phyloP scores from a whole-genome alignment of 2,329 filamentous ascomycete species.

The Fusarium sp. region DNA sequence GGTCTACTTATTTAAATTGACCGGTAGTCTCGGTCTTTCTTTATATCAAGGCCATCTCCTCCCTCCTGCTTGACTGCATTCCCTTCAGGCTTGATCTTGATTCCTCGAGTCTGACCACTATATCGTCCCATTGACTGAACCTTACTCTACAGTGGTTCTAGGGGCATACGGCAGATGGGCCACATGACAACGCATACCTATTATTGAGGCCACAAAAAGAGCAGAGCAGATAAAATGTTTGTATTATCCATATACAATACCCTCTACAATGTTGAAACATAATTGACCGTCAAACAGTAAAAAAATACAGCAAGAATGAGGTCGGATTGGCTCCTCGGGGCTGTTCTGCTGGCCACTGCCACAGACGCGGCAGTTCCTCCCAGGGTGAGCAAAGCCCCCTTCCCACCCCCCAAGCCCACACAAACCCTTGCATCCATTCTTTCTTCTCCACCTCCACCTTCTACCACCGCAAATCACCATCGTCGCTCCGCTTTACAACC shows the following conservation, averaged over 20 bases:
- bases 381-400: slow-evolving; percentile 21
- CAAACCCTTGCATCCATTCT: not conserved
- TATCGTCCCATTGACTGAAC: not conserved
- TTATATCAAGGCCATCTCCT: slow-evolving; percentile 13
- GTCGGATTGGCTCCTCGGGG: slow-evolving; percentile 45
- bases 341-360: slow-evolving; percentile 45
- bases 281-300: not conserved
- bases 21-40: not conserved
- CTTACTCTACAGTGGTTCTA: not conserved
- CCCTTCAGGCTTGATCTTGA: slow-evolving; percentile 1
- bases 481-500: not conserved
- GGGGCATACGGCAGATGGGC: not conserved
- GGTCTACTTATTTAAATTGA: slow-evolving; percentile 5
- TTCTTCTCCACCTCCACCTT: not conserved
- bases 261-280: not conserved
- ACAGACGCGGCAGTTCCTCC: slow-evolving; percentile 38
- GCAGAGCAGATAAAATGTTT: not conserved
- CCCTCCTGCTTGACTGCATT: not conserved
- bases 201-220: not conserved
- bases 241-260: not conserved
- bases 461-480: not conserved
- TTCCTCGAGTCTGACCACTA: not conserved
- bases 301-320: slow-evolving; percentile 45
- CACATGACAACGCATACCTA: not conserved
- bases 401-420: not conserved